phyloP scores from a whole-genome alignment of 2,329 filamentous ascomycete species.

The Aspergillus hortae region DNA sequence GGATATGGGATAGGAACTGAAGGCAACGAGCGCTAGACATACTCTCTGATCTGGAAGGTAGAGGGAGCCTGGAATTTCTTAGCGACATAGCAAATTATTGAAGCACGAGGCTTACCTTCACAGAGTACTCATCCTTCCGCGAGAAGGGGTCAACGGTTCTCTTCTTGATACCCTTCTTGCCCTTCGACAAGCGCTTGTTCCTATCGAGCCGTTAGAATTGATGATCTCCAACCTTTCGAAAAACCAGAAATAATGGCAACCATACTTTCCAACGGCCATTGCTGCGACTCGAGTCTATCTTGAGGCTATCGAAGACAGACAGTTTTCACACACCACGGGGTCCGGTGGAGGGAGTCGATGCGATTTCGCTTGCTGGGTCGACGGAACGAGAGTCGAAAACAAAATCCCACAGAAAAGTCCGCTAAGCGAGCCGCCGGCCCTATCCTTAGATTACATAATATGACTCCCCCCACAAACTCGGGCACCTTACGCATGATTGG shows the following conservation, averaged over 20 bases:
- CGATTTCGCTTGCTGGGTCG: constrained; percentile 30
- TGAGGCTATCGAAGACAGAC: constrained; percentile 40
- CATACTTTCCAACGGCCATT: constrained; percentile 81
- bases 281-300: constrained; percentile 56
- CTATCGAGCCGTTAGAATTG: constrained; percentile 42
- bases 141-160: constrained; percentile 95
- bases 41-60: constrained; percentile 96
- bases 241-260: constrained; percentile 18
- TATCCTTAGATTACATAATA: constrained; percentile 31
- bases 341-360: constrained; percentile 36
- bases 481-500: neutral
- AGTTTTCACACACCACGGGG: constrained; percentile 39
- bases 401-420: constrained; percentile 46
- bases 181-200: constrained; percentile 99
- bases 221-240: neutral
- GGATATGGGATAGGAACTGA: constrained; percentile 3
- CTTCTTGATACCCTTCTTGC: constrained; percentile 99
- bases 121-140: constrained; percentile 98
- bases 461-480: constrained; percentile 12
- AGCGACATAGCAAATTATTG: constrained; percentile 8
- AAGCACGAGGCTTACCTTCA: constrained; percentile 65
- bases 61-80: constrained; percentile 68
- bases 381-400: constrained; percentile 33
- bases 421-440: constrained; percentile 43
- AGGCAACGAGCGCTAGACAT: constrained; percentile 46